Conservation (phyloP, 1,284 basidiomycete species). For the Sporisorium graminicola region DNA sequence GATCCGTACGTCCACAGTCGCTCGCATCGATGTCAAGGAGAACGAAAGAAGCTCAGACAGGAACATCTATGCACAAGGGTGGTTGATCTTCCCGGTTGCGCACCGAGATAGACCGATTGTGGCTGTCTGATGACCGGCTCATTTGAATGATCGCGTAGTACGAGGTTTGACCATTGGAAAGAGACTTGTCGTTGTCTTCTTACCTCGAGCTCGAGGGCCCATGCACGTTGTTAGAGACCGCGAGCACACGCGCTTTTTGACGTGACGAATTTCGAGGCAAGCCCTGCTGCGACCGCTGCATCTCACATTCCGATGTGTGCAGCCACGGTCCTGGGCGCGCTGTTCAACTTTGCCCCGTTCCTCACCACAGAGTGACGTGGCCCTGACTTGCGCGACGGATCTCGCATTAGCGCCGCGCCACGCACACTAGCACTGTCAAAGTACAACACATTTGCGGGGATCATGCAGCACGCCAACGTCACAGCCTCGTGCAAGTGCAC, state of each 20-base stretch:
- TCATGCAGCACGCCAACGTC: background rate
- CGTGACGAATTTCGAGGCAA: conserved; percentile 1
- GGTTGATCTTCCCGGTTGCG: background rate
- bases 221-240: background rate
- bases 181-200: background rate
- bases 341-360: no score
- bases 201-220: background rate
- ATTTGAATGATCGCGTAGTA: background rate
- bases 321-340: no score
- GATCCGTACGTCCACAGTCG: background rate
- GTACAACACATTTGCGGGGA: background rate
- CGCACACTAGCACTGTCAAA: background rate
- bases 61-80: background rate
- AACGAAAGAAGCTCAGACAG: background rate
- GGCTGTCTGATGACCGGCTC: background rate
- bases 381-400: background rate
- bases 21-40: background rate
- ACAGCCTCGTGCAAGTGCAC: background rate
- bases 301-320: conserved; percentile 23
- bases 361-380: no score
- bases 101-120: background rate
- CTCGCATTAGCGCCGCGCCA: background rate
- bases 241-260: conserved; percentile 1
- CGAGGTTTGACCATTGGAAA: background rate
- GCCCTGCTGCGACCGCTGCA: conserved; percentile 1